Evolutionary conservation across 371 early-diverging fungal genomes (phyloP).

Genomic region (Smittium culicis): DNA sequence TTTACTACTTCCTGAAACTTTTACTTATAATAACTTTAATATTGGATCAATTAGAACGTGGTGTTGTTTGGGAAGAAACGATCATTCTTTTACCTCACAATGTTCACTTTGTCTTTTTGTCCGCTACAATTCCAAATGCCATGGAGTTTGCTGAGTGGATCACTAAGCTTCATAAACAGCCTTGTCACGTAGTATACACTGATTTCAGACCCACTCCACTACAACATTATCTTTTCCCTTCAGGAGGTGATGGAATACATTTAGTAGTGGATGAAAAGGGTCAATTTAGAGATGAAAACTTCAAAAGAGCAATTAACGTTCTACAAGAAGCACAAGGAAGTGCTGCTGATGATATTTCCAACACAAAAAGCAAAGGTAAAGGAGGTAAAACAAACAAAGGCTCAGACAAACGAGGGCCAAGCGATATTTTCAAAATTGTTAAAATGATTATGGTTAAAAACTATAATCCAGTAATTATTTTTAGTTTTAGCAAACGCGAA

Average conservation of each 20-base stretch:
- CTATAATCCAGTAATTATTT: slow-evolving; percentile 98
- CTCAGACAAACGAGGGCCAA: slow-evolving; percentile 38
- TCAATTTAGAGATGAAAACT: slow-evolving; percentile 87
- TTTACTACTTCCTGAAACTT: background rate
- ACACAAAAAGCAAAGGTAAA: slow-evolving; percentile 25
- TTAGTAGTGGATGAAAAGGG: slow-evolving; percentile 93
- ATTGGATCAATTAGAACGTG: slow-evolving; percentile 49
- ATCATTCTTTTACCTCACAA: slow-evolving; percentile 92
- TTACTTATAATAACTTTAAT: background rate
- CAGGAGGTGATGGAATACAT: slow-evolving; percentile 84
- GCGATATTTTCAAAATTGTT: slow-evolving; percentile 87
- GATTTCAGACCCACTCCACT: slow-evolving; percentile 98
- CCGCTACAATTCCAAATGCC: slow-evolving; percentile 99
- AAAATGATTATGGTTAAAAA: slow-evolving; percentile 86
- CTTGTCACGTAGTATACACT: slow-evolving; percentile 99
- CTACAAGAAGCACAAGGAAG: slow-evolving; percentile 47
- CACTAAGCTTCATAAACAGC: slow-evolving; percentile 85
- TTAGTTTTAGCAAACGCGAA: slow-evolving; percentile 93
- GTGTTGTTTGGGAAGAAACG: slow-evolving; percentile 99
- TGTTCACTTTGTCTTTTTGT: slow-evolving; percentile 93
- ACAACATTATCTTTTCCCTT: slow-evolving; percentile 94
- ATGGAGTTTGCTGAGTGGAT: slow-evolving; percentile 99
- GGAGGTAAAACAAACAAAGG: slow-evolving; percentile 36
- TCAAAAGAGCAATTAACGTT: slow-evolving; percentile 71
- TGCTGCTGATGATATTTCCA: slow-evolving; percentile 34